Conservation (phyloP, 495 filamentous ascomycete species). For the Podospora pseudopauciseta region DNA sequence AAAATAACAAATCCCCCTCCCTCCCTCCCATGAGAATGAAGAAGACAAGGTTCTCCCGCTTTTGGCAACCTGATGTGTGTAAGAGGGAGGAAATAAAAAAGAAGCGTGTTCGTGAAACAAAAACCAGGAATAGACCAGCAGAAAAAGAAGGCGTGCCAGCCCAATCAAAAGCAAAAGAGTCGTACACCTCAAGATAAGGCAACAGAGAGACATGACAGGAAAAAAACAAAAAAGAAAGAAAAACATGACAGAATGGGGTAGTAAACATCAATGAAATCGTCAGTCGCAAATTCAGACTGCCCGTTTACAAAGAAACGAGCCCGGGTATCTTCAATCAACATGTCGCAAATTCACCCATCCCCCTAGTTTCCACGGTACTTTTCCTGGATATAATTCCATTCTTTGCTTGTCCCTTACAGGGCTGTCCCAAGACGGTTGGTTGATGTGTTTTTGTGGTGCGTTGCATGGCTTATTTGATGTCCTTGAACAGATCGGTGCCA, state of each 20-base stretch:
- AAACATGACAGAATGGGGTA: conserved; percentile 8
- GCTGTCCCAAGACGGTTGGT: neutral
- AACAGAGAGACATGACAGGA: conserved; percentile 3
- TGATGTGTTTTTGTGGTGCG: neutral
- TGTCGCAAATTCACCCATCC: conserved; percentile 13
- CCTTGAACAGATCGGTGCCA: conserved; percentile 57
- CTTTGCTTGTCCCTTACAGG: neutral
- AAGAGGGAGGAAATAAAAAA: conserved; percentile 7
- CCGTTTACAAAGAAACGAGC: conserved; percentile 18
- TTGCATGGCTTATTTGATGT: conserved; percentile 42
- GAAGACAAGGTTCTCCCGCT: neutral
- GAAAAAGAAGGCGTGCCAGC: neutral
- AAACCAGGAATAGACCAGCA: neutral
- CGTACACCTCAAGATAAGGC: neutral
- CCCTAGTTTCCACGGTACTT: neutral
- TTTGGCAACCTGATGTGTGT: conserved; percentile 2
- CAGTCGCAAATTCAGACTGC: conserved; percentile 5
- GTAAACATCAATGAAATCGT: conserved; percentile 7
- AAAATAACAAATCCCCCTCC: neutral
- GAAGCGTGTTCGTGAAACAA: neutral
- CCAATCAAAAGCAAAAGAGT: neutral
- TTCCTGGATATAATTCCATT: neutral
- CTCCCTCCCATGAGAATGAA: neutral
- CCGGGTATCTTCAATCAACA: conserved; percentile 35
- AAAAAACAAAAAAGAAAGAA: conserved; percentile 5